Percentiles rank a stretch among this genome's conserved stretches.
Conservation (phyloP, 257 asterid species). For the Fraxinus americana region DNA sequence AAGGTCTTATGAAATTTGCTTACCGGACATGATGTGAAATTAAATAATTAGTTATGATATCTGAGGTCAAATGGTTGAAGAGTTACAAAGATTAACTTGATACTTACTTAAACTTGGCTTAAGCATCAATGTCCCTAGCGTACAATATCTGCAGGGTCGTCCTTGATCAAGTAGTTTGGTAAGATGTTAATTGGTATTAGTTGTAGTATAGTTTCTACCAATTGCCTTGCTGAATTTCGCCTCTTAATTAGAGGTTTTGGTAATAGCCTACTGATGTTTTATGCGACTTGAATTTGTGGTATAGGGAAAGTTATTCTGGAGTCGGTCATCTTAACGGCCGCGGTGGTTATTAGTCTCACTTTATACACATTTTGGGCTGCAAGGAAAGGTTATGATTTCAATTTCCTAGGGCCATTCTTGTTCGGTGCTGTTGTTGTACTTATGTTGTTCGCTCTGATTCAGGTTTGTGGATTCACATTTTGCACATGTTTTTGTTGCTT, state of each 20-base stretch:
- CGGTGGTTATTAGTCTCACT: constrained; percentile 52
- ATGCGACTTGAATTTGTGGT: background rate
- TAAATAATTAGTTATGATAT: background rate
- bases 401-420: constrained; percentile 57
- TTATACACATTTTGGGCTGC: constrained; percentile 67
- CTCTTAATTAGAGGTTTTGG: background rate
- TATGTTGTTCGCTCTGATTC: constrained; percentile 48
- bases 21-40: background rate
- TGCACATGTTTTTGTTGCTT: background rate
- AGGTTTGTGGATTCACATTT: constrained; percentile 31
- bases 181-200: background rate
- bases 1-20: background rate
- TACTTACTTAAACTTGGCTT: background rate
- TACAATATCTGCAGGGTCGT: background rate
- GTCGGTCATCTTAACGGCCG: constrained; percentile 50
- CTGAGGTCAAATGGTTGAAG: too few relatives aligned
- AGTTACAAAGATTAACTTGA: too few relatives aligned
- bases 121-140: background rate
- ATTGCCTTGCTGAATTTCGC: background rate
- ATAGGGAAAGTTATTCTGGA: constrained; percentile 50
- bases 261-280: background rate
- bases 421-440: constrained; percentile 50
- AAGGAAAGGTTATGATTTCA: constrained; percentile 57
- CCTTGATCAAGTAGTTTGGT: background rate
- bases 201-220: background rate